A percentile compares a stretch with the other conserved stretches of the same genome.
Conservation (phyloP, 2,329 filamentous ascomycete genomes). For the Microcyclospora pomicola region DNA sequence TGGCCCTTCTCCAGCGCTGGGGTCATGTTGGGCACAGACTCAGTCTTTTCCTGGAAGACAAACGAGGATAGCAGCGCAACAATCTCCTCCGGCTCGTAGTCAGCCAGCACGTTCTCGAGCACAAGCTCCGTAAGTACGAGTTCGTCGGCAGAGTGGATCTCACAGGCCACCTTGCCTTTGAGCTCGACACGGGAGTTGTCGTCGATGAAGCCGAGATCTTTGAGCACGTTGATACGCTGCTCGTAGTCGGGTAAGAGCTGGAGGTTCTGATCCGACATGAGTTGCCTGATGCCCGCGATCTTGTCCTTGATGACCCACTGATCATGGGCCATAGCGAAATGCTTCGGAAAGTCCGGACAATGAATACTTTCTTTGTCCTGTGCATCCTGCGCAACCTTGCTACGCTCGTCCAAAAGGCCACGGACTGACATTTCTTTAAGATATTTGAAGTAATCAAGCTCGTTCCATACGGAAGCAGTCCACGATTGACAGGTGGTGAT, state of each 20-base stretch:
- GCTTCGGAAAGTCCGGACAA: slow-evolving; percentile 73
- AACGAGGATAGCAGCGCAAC: slow-evolving; percentile 87
- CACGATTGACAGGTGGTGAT: slow-evolving; percentile 57
- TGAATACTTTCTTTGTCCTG: slow-evolving; percentile 50
- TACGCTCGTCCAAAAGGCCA: slow-evolving; percentile 62
- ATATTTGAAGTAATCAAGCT: slow-evolving; percentile 59
- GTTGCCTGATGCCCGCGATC: slow-evolving; percentile 70
- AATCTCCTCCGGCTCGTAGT: slow-evolving; percentile 93
- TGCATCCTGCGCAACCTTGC: slow-evolving; percentile 48
- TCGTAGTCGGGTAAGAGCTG: slow-evolving; percentile 94
- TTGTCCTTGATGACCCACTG: slow-evolving; percentile 94
- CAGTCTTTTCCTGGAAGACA: slow-evolving; percentile 95
- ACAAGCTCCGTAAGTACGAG: slow-evolving; percentile 91
- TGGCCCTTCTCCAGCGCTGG: slow-evolving; percentile 69
- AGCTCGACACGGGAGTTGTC: slow-evolving; percentile 75
- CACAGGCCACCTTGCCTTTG: slow-evolving; percentile 96
- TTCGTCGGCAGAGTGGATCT: slow-evolving; percentile 94
- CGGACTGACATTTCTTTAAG: slow-evolving; percentile 73
- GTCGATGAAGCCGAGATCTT: slow-evolving; percentile 86
- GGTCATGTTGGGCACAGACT: slow-evolving; percentile 65
- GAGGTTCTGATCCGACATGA: slow-evolving; percentile 92
- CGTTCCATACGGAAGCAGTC: slow-evolving; percentile 63
- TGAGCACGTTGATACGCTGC: slow-evolving; percentile 81
- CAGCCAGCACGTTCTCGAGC: slow-evolving; percentile 87
- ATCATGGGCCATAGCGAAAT: slow-evolving; percentile 92